A percentile compares a stretch with the other conserved stretches of the same genome.
phyloP scores from a whole-genome alignment of 2,329 filamentous ascomycete species.

The Venturia effusa region DNA sequence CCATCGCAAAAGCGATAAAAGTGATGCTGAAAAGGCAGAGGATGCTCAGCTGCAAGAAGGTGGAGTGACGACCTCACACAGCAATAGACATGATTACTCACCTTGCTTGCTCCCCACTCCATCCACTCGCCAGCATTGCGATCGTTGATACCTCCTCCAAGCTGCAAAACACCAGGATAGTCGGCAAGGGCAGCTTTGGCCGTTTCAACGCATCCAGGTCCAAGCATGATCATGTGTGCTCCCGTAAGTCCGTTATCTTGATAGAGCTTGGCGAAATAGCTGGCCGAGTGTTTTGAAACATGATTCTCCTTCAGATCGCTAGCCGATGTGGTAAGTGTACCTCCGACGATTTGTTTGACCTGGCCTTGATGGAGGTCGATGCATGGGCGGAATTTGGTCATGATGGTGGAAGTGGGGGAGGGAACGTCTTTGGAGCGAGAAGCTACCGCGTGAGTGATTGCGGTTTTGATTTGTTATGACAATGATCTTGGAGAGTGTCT shows the following conservation, averaged over 20 bases:
- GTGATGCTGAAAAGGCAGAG: too few relatives aligned
- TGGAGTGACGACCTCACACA: too few relatives aligned
- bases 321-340: constrained; percentile 51
- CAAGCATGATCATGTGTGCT: constrained; percentile 94
- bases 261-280: constrained; percentile 76
- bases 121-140: constrained; percentile 80
- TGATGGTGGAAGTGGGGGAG: constrained; percentile 25
- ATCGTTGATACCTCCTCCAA: constrained; percentile 89
- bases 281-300: constrained; percentile 72
- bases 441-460: background rate
- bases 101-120: constrained; percentile 78
- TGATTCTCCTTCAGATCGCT: constrained; percentile 72
- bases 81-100: too few relatives aligned
- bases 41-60: too few relatives aligned
- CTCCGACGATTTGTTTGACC: constrained; percentile 97
- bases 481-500: background rate
- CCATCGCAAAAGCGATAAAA: too few relatives aligned
- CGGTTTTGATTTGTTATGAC: too few relatives aligned
- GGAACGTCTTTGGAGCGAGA: background rate
- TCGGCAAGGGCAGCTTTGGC: constrained; percentile 64
- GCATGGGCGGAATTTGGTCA: constrained; percentile 93
- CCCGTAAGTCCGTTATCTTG: constrained; percentile 61
- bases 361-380: constrained; percentile 96
- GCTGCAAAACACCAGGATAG: constrained; percentile 74
- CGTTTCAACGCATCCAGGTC: constrained; percentile 72